Evolutionary conservation across 192 early-diverging fungal species (phyloP).

Genomic region (Pilobolus umbonatus): DNA sequence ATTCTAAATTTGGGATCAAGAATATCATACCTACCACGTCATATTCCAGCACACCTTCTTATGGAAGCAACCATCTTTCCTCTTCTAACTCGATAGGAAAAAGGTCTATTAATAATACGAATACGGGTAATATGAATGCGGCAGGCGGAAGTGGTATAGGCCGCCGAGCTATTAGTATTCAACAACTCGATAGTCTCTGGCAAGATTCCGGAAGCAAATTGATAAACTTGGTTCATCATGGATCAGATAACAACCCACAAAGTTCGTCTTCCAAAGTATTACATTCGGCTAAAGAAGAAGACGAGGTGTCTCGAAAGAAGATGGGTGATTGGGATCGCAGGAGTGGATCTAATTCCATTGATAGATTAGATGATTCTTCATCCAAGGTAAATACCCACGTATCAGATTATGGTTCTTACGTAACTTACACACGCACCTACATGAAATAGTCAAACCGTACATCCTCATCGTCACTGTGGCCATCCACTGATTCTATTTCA

Average conservation of each 20-base stretch:
- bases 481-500: conserved; percentile 11
- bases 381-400: background rate
- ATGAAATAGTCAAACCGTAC: conserved; percentile 36
- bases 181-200: conserved; percentile 22
- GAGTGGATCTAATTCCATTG: conserved; percentile 23
- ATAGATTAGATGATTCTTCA: conserved; percentile 6
- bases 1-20: conserved; percentile 22
- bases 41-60: conserved; percentile 8
- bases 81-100: background rate
- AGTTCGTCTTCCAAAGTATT: background rate
- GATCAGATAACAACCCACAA: background rate
- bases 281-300: background rate
- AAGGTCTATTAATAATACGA: background rate
- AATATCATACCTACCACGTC: conserved; percentile 16
- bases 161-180: conserved; percentile 24
- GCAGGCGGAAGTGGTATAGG: conserved; percentile 4
- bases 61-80: background rate
- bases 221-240: conserved; percentile 23
- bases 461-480: conserved; percentile 23
- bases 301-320: conserved; percentile 9
- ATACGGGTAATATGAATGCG: background rate
- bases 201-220: conserved; percentile 26
- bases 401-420: too few species aligned
- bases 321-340: conserved; percentile 23
- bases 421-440: too few species aligned